phyloP scores from a whole-genome alignment of 805 yeast species.

The Dipodascopsis uninucleata region DNA sequence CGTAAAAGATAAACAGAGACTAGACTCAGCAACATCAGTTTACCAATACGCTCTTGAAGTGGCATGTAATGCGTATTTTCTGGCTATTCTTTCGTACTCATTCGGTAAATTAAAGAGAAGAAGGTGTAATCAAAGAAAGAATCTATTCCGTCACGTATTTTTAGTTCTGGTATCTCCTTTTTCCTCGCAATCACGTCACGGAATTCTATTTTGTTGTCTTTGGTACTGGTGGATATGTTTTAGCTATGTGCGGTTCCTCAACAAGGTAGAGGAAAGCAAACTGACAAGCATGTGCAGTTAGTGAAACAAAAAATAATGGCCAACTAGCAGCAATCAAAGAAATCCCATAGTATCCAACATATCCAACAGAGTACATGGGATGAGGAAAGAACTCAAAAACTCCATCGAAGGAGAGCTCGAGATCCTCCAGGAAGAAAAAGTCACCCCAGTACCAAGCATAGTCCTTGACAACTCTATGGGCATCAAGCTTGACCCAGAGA shows the following conservation, averaged over 20 bases:
- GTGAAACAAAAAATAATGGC: conserved; percentile 62
- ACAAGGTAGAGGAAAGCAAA: conserved; percentile 69
- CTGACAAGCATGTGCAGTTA: conserved; percentile 72
- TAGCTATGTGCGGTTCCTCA: conserved; percentile 83
- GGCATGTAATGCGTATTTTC: too few species aligned
- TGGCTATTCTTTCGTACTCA: too few species aligned
- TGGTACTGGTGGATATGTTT: conserved; percentile 47
- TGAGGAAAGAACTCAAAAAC: conserved; percentile 88
- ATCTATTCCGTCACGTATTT: too few species aligned
- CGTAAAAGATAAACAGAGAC: too few species aligned
- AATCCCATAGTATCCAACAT: conserved; percentile 73
- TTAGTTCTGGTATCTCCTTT: too few species aligned
- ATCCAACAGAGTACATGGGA: conserved; percentile 89
- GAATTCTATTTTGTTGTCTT: conserved; percentile 2
- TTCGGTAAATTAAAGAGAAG: too few species aligned
- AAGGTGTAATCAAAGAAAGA: too few species aligned
- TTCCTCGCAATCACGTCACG: too few species aligned
- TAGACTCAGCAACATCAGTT: too few species aligned
- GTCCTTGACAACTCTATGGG: conserved; percentile 83
- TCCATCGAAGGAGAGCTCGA: conserved; percentile 76
- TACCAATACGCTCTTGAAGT: too few species aligned
- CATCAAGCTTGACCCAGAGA: conserved; percentile 80
- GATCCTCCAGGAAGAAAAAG: conserved; percentile 72
- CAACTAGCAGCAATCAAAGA: conserved; percentile 74
- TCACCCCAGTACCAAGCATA: conserved; percentile 97